phyloP scores from a whole-genome alignment of 2,329 filamentous ascomycete genomes.

The Ceratocystiopsis sp. region DNA sequence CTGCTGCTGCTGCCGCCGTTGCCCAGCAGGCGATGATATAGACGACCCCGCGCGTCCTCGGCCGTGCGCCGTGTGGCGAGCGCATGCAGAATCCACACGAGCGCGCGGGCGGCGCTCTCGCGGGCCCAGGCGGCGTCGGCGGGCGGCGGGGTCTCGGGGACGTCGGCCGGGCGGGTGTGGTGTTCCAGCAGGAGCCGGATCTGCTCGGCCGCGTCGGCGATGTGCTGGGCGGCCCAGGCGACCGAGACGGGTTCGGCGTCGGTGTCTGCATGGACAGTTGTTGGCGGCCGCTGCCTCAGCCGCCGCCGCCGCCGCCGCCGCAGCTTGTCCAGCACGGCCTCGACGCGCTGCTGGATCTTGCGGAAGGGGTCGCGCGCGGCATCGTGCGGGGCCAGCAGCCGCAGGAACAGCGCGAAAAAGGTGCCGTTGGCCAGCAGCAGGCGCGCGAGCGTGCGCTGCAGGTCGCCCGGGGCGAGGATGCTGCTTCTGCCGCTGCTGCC shows the following conservation, averaged over 20 bases:
- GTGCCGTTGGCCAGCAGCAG: constrained; percentile 37
- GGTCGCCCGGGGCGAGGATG: constrained; percentile 19
- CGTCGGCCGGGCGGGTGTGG: too few relatives aligned
- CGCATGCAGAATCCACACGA: constrained; percentile 29
- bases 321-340: constrained; percentile 28
- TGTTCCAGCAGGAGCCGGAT: constrained; percentile 23
- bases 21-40: constrained; percentile 31
- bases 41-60: too few relatives aligned
- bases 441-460: constrained; percentile 33
- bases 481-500: neutral
- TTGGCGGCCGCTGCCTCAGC: constrained; percentile 20
- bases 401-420: constrained; percentile 36
- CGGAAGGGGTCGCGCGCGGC: constrained; percentile 29
- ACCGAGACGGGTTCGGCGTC: constrained; percentile 16
- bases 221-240: constrained; percentile 31
- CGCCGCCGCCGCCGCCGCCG: constrained; percentile 29
- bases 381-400: constrained; percentile 26
- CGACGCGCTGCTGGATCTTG: constrained; percentile 29
- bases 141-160: too few relatives aligned
- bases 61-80: constrained; percentile 23
- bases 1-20: constrained; percentile 21
- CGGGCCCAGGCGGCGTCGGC: constrained; percentile 21
- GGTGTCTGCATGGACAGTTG: neutral
- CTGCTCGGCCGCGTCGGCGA: constrained; percentile 24
- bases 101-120: constrained; percentile 27